Conservation (phyloP, 106 monocot species). For the Hemerocallis citrina region DNA sequence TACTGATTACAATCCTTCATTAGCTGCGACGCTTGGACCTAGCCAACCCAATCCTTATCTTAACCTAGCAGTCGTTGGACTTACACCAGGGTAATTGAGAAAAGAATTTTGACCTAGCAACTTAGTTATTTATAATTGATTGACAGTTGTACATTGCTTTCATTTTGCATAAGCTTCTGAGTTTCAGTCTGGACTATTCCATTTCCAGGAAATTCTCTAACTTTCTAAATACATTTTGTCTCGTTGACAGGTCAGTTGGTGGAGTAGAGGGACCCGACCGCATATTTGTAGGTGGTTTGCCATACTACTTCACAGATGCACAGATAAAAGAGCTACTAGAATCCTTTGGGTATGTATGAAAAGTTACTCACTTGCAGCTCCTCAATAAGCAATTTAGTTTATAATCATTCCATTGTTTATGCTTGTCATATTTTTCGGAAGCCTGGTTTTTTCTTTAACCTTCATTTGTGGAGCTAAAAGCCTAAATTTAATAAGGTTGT, state of each 20-base stretch:
- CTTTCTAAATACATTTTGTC: too few relatives aligned
- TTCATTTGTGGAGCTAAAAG: background rate
- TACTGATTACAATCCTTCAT: slow-evolving; percentile 65
- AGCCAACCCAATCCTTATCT: slow-evolving; percentile 58
- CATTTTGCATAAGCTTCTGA: too few relatives aligned
- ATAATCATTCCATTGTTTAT: too few relatives aligned
- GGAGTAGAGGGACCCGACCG: slow-evolving; percentile 59
- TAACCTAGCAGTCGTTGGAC: slow-evolving; percentile 53
- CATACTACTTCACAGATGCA: slow-evolving; percentile 58
- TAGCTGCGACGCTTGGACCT: slow-evolving; percentile 57
- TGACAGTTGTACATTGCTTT: too few relatives aligned
- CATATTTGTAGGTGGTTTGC: slow-evolving; percentile 63
- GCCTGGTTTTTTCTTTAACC: background rate
- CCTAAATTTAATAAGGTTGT: too few relatives aligned
- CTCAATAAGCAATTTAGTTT: too few relatives aligned
- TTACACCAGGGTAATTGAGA: slow-evolving; percentile 53
- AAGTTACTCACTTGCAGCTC: slow-evolving; percentile 1
- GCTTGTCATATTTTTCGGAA: too few relatives aligned
- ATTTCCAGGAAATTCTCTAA: too few relatives aligned
- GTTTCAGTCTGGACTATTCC: too few relatives aligned
- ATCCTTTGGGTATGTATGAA: slow-evolving; percentile 41
- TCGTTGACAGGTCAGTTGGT: too few relatives aligned
- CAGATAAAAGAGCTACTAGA: slow-evolving; percentile 58
- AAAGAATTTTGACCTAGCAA: too few relatives aligned
- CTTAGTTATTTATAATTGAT: too few relatives aligned